A percentile compares a stretch with the other conserved stretches of the same genome.
These are phyloP conservation scores for Pinus taeda DNA, from an alignment of 75 land plant species.

Conservation along the genomic window DNA sequence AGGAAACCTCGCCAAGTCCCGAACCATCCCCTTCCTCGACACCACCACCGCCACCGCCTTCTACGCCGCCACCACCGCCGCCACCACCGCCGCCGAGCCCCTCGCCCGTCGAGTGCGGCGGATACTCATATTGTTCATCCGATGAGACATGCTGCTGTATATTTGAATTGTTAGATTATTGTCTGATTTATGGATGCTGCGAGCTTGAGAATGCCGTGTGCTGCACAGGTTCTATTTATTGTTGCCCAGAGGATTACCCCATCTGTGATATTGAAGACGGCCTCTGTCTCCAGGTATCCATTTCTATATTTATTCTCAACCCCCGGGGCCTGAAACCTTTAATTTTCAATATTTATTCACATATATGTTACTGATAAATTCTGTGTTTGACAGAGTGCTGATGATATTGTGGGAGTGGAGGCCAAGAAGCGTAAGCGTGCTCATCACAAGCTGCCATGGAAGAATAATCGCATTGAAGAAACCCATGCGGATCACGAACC, in stretches of 20 bases:
- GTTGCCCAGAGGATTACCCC: conserved; percentile 66
- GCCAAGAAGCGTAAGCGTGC: conserved; percentile 38
- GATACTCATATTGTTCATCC: conserved; percentile 30
- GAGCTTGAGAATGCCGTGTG: conserved; percentile 49
- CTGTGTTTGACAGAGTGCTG: conserved; percentile 17
- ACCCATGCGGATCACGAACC: background rate
- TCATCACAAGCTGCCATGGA: conserved; percentile 53
- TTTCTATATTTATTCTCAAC: background rate
- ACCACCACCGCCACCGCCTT: conserved; percentile 19
- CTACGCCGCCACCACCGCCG: conserved; percentile 29
- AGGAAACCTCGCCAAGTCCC: background rate
- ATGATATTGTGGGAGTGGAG: conserved; percentile 31
- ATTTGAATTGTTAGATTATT: conserved; percentile 19
- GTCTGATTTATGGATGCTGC: conserved; percentile 57
- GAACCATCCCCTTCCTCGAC: conserved; percentile 9
- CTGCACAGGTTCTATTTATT: conserved; percentile 38
- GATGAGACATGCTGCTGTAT: conserved; percentile 60
- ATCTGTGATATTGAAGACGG: conserved; percentile 52
- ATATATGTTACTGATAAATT: background rate
- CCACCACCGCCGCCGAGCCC: conserved; percentile 39
- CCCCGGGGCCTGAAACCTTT: background rate
- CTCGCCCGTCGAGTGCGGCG: conserved; percentile 42
- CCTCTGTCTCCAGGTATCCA: conserved; percentile 43
- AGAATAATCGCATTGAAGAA: background rate
- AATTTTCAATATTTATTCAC: background rate